A percentile compares a stretch with the other conserved stretches of the same genome.
Conservation (phyloP, 2,329 filamentous ascomycete species). For the Calonectria honghensis region DNA sequence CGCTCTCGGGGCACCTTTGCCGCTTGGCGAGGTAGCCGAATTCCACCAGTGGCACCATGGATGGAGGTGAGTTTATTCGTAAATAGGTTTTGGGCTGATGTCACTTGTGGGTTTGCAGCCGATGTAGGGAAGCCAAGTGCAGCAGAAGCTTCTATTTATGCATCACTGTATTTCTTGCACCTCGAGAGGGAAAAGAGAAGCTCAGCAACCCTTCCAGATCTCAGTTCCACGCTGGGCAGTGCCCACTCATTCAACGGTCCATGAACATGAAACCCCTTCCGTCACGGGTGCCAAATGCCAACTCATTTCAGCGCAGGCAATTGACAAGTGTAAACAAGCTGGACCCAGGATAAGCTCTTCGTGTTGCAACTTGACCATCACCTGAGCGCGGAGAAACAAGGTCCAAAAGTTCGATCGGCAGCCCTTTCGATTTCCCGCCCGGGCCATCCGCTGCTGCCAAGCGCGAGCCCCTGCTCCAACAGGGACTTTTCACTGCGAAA, state of each 20-base stretch:
- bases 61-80: not conserved
- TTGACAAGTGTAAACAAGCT: not conserved
- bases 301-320: not conserved
- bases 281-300: not conserved
- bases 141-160: not conserved
- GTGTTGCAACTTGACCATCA: not conserved
- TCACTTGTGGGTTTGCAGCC: not conserved
- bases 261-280: not conserved
- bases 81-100: not conserved
- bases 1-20: not conserved
- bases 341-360: not conserved
- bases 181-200: not conserved
- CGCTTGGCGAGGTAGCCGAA: conserved; percentile 4
- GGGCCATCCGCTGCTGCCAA: conserved; percentile 3
- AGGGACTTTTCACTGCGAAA: not conserved
- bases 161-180: not conserved
- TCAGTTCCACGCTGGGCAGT: not conserved
- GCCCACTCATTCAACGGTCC: not conserved
- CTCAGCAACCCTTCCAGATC: not conserved
- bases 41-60: not conserved
- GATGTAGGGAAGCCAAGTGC: not conserved
- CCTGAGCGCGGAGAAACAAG: not conserved
- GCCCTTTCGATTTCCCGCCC: conserved; percentile 11
- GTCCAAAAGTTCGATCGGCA: conserved; percentile 14
- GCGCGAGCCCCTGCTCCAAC: not conserved